Evolutionary conservation across 768 basidiomycete genomes (phyloP).

Genomic region (Tephrocybe sp.): DNA sequence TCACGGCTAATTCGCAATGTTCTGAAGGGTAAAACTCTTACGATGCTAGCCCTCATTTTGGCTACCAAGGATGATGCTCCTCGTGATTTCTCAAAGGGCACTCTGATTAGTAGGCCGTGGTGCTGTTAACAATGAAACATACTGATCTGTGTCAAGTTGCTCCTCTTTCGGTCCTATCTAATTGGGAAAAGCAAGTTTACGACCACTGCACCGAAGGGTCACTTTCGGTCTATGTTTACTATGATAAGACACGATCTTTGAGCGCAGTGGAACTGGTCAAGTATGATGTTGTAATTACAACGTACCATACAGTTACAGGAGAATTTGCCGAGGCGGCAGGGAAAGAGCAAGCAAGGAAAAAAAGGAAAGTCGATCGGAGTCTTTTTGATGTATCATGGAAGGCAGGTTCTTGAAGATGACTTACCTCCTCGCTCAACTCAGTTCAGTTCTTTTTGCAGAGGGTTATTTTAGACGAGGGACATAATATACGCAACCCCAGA

Average conservation of each 20-base stretch:
- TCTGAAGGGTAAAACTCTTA: slow-evolving; percentile 83
- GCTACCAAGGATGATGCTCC: slow-evolving; percentile 71
- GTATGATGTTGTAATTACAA: slow-evolving; percentile 82
- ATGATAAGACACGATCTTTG: slow-evolving; percentile 65
- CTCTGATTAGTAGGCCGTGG: slow-evolving; percentile 67
- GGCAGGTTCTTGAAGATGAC: slow-evolving; percentile 36
- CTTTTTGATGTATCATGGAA: slow-evolving; percentile 83
- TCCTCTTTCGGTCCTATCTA: slow-evolving; percentile 82
- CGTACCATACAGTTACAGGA: slow-evolving; percentile 70
- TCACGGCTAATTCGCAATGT: not conserved
- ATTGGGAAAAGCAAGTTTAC: slow-evolving; percentile 83
- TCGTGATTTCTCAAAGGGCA: slow-evolving; percentile 57
- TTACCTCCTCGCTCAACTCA: not conserved
- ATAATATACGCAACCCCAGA: slow-evolving; percentile 81
- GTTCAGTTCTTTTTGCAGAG: slow-evolving; percentile 39
- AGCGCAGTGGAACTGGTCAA: slow-evolving; percentile 57
- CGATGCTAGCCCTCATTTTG: slow-evolving; percentile 79
- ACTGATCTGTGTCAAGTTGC: slow-evolving; percentile 48
- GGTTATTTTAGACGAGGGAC: slow-evolving; percentile 87
- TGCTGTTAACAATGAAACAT: not conserved
- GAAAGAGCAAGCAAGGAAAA: slow-evolving; percentile 46
- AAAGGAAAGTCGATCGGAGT: slow-evolving; percentile 55
- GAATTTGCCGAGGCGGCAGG: slow-evolving; percentile 43
- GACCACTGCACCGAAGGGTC: slow-evolving; percentile 64
- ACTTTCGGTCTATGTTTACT: slow-evolving; percentile 64